Evolutionary conservation across 2,329 filamentous ascomycete genomes (phyloP).

Genomic region (Botrytis fragariae): DNA sequence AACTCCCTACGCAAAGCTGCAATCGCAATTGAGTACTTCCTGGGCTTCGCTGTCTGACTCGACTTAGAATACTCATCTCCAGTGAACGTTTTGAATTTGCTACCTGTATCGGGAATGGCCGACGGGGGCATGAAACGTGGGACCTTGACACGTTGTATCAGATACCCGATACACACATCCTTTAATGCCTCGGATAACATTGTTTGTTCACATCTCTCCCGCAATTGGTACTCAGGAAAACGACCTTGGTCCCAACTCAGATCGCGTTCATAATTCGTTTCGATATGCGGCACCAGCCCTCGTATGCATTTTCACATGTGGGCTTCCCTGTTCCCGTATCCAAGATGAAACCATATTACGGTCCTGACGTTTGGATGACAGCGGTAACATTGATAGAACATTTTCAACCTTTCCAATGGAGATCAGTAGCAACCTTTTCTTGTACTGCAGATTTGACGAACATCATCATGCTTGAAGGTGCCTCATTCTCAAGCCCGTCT

Average conservation of each 20-base stretch:
- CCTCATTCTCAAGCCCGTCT: constrained; percentile 41
- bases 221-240: background rate
- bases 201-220: constrained; percentile 8
- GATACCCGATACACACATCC: constrained; percentile 8
- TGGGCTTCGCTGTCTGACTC: background rate
- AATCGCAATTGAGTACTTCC: background rate
- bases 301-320: constrained; percentile 3
- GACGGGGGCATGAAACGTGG: constrained; percentile 14
- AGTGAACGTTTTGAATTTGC: background rate
- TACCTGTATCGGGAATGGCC: background rate
- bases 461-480: constrained; percentile 49
- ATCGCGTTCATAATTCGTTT: background rate
- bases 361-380: background rate
- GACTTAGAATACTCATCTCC: background rate
- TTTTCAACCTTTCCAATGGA: constrained; percentile 53
- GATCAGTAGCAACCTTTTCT: constrained; percentile 51
- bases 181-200: constrained; percentile 6
- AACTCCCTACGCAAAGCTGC: background rate
- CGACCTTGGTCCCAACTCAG: background rate
- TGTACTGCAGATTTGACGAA: constrained; percentile 63
- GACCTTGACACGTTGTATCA: constrained; percentile 7
- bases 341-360: constrained; percentile 6
- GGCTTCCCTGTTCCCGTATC: constrained; percentile 2
- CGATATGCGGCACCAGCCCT: constrained; percentile 4
- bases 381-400: constrained; percentile 17